Evolutionary conservation across 2,329 filamentous ascomycete genomes (phyloP).

Genomic region (Metarhizium robertsii): DNA sequence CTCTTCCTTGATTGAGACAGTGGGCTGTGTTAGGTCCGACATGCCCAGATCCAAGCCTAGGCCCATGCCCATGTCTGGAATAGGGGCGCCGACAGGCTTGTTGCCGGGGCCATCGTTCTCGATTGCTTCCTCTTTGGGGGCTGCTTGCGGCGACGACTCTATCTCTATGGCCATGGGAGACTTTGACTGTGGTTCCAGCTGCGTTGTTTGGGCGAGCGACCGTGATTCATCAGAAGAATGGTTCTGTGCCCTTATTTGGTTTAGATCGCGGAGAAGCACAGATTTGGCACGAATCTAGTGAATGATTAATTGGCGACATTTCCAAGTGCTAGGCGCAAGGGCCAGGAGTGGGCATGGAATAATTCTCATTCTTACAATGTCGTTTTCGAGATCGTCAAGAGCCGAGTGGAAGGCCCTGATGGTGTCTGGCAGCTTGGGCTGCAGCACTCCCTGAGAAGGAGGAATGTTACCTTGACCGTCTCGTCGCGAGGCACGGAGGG

Average conservation of each 20-base stretch:
- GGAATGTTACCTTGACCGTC: constrained; percentile 31
- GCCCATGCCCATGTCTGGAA: constrained; percentile 49
- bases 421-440: constrained; percentile 36
- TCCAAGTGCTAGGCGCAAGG: background rate
- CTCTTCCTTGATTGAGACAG: constrained; percentile 15
- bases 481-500: constrained; percentile 38
- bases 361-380: constrained; percentile 36
- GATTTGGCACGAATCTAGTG: constrained; percentile 39
- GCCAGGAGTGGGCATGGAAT: background rate
- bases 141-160: constrained; percentile 22
- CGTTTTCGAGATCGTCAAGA: constrained; percentile 46
- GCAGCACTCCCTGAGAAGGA: constrained; percentile 22
- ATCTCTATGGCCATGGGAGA: constrained; percentile 27
- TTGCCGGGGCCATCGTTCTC: constrained; percentile 24
- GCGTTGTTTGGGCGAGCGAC: constrained; percentile 11
- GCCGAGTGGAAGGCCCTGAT: constrained; percentile 40
- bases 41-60: constrained; percentile 38
- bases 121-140: constrained; percentile 19
- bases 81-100: constrained; percentile 36
- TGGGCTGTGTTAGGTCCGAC: constrained; percentile 14
- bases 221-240: constrained; percentile 9
- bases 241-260: constrained; percentile 23
- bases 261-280: constrained; percentile 44
- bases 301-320: background rate
- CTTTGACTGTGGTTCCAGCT: constrained; percentile 26